Evolutionary conservation across 768 basidiomycete genomes (phyloP).

Genomic region (Russula dissimulans): DNA sequence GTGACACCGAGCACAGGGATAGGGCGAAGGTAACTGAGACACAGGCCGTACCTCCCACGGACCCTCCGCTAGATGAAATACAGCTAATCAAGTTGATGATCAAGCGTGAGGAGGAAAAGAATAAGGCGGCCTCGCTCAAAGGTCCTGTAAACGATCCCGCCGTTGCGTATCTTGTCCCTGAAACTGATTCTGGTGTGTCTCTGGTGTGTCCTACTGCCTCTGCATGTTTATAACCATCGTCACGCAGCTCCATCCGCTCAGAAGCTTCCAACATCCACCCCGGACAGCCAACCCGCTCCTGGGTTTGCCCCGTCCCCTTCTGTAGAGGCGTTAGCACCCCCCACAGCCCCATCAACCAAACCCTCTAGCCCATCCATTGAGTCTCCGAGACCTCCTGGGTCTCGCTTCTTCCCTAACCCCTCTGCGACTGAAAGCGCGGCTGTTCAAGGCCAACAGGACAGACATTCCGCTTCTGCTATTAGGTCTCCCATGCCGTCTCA

Average conservation of each 20-base stretch:
- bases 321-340: not conserved
- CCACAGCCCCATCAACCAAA: constrained; percentile 13
- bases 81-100: constrained; percentile 77
- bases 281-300: not conserved
- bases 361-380: constrained; percentile 15
- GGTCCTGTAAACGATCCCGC: constrained; percentile 1
- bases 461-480: constrained; percentile 1
- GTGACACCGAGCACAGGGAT: constrained; percentile 19
- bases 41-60: constrained; percentile 17
- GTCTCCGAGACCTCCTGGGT: constrained; percentile 23
- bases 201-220: not conserved
- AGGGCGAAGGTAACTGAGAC: constrained; percentile 14
- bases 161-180: constrained; percentile 8
- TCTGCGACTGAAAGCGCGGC: constrained; percentile 6
- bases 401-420: constrained; percentile 32
- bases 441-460: constrained; percentile 9
- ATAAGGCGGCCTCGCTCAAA: constrained; percentile 24
- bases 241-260: not conserved
- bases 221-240: not conserved
- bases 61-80: constrained; percentile 63
- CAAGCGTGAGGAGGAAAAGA: constrained; percentile 61
- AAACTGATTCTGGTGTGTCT: constrained; percentile 13
- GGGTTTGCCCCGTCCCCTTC: not conserved
- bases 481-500: constrained; percentile 26
- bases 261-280: not conserved